Percentiles rank a stretch among this genome's conserved stretches.
Conservation (phyloP, 371 early-diverging fungal genomes). For the Saksenaea vasiformis region DNA sequence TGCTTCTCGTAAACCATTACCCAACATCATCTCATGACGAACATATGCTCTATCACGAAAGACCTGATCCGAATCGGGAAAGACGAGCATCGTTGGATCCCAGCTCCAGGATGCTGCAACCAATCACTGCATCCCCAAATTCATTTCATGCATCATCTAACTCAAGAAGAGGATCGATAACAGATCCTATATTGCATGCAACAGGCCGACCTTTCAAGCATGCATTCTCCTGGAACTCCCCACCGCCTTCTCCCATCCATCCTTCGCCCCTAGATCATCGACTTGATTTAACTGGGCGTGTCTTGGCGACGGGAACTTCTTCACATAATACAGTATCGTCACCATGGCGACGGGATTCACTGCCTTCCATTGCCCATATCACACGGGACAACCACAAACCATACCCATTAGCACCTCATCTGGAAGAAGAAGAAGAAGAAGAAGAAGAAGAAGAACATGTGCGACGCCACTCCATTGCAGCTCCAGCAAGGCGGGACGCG, state of each 20-base stretch:
- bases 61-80: not conserved
- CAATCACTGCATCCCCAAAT: not conserved
- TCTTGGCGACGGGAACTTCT: not conserved
- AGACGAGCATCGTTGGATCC: conserved; percentile 12
- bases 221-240: conserved; percentile 2
- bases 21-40: conserved; percentile 9
- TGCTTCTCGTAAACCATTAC: conserved; percentile 11
- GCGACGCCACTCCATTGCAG: conserved; percentile 7
- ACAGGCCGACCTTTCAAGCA: not conserved
- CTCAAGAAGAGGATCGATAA: conserved; percentile 11
- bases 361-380: conserved; percentile 27
- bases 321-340: not conserved
- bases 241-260: conserved; percentile 12
- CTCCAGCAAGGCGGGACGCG: not conserved
- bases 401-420: not conserved
- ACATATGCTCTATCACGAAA: not conserved
- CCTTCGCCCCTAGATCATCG: conserved; percentile 34
- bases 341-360: conserved; percentile 23
- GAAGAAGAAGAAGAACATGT: conserved; percentile 6
- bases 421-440: conserved; percentile 3
- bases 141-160: conserved; percentile 9
- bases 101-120: conserved; percentile 1
- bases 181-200: conserved; percentile 11
- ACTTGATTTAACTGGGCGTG: conserved; percentile 28
- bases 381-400: not conserved